Evolutionary conservation across 1,284 basidiomycete species (phyloP), one percentile per base, ranked within the genome.

Genomic region (Apiotrichum mycotoxinovorans): DNA sequence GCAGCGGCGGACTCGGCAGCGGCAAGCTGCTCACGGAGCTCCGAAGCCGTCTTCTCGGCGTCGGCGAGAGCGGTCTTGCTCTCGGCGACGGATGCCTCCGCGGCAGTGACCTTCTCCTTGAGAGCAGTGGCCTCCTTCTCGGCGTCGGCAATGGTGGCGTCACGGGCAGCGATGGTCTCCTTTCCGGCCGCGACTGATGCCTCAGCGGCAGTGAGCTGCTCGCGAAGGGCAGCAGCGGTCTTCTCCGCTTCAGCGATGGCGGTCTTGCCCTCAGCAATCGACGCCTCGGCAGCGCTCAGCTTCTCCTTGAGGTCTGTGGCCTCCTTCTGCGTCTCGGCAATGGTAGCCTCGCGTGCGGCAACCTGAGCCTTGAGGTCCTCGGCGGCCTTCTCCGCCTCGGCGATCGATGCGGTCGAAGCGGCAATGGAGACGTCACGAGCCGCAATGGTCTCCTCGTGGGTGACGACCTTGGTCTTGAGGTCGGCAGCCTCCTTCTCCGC

Each of bases 171-270:
- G 25, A 43, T 20, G 14, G 23, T 17, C 25, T 27, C 25, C 41
- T 43, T 25, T 4, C 15, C 20, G 9, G 20, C 40, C 4, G 40
- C 20, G 23, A n/a, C 40, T 4, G 37, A 15, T 5, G 40, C 40
- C 42, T 43, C 42, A 25, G 42, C 42, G 18, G 42, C 42, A 17
- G 42, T 17, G 10, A 61, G 20, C 3, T 59, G 41, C n/a, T 49
- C 41, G 15, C 53, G 47, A 25, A 54, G 51, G 51, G 61, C 57
- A 23, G 54, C 60, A 15, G 53, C 52, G n/a, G 56, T 62, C 15
- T 52, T 50, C 17, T 30, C 26, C 51, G 22, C n/a, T 11, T 18
- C 34, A 5, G 30, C 46, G 34, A 48, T 26, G 20, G n/a, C 15
- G 41, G 17, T 20, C 41, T 30, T 20, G 40, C 40, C n/a, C 40